Percentiles rank a stretch among this genome's conserved stretches.
Evolutionary conservation across 345 rosid species (phyloP).

Genomic region (Isatis tinctoria): DNA sequence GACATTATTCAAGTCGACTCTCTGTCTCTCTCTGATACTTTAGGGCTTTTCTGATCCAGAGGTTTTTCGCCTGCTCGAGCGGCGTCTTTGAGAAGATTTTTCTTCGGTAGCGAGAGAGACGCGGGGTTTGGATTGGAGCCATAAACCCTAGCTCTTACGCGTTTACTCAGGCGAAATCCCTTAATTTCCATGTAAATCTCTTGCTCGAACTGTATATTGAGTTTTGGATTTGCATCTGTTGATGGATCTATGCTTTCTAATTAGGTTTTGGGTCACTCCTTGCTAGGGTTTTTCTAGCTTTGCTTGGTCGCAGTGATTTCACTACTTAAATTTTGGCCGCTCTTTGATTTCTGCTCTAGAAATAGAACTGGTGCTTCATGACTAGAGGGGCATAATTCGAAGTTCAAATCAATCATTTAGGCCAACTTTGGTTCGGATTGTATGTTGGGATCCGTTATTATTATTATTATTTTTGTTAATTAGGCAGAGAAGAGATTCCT

Average conservation of each 20-base stretch:
- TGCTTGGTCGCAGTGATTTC: neutral
- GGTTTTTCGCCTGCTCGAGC: neutral
- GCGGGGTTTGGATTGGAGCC: neutral
- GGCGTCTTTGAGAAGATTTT: neutral
- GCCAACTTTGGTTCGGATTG: neutral
- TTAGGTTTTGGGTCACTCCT: constrained; percentile 8
- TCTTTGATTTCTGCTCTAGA: neutral
- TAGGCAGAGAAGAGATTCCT: too few species aligned
- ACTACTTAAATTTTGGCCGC: neutral
- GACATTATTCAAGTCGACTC: neutral
- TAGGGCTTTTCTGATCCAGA: constrained; percentile 26
- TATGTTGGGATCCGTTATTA: neutral
- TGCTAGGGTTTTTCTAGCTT: constrained; percentile 3
- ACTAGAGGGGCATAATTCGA: neutral
- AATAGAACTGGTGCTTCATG: neutral
- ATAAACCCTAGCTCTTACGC: constrained; percentile 34
- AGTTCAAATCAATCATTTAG: neutral
- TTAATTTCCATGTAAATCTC: constrained; percentile 21
- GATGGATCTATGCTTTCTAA: constrained; percentile 25
- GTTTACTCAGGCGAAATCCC: neutral
- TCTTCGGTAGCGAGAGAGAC: neutral
- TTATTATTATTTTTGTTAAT: neutral
- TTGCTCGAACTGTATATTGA: neutral
- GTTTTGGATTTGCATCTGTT: neutral
- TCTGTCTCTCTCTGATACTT: neutral